A percentile compares a stretch with the other conserved stretches of the same genome.
phyloP scores from a whole-genome alignment of 352 stramenopile species.

The Saprolegnia parasitica region DNA sequence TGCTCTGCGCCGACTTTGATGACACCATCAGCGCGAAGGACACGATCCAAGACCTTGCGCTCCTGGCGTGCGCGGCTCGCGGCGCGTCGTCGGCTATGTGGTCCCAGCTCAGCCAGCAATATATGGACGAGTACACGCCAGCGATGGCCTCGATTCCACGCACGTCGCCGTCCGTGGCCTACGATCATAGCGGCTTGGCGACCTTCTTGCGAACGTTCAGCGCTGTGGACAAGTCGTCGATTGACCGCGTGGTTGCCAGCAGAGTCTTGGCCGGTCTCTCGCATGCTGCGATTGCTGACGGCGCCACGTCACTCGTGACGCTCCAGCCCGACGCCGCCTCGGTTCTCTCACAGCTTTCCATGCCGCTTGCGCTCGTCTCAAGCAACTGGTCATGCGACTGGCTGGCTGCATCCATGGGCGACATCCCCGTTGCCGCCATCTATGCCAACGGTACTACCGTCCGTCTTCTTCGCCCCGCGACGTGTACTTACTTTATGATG shows the following conservation, averaged over 20 bases:
- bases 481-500: neutral
- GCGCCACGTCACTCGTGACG: neutral
- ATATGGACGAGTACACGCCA: neutral
- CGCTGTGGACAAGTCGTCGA: neutral
- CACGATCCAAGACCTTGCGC: slow-evolving; percentile 17
- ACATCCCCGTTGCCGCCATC: neutral
- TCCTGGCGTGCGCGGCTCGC: neutral
- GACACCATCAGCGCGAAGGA: slow-evolving; percentile 9
- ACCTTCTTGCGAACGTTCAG: slow-evolving; percentile 7
- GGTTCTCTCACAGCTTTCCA: slow-evolving; percentile 1
- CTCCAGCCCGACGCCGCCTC: neutral
- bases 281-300: neutral
- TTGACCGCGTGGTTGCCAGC: slow-evolving; percentile 7
- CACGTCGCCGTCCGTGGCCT: neutral
- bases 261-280: slow-evolving; percentile 5
- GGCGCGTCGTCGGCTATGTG: neutral
- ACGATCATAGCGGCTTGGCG: neutral
- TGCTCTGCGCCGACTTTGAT: slow-evolving; percentile 22
- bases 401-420: neutral
- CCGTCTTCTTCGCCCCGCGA: neutral
- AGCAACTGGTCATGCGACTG: slow-evolving; percentile 25
- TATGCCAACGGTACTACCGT: slow-evolving; percentile 14
- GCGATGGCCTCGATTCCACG: neutral
- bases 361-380: slow-evolving; percentile 7
- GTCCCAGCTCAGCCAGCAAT: neutral